Percentiles rank a stretch among this genome's conserved stretches.
Conservation (phyloP, 805 yeast genomes). For the Debaryomyces tyrocola region DNA sequence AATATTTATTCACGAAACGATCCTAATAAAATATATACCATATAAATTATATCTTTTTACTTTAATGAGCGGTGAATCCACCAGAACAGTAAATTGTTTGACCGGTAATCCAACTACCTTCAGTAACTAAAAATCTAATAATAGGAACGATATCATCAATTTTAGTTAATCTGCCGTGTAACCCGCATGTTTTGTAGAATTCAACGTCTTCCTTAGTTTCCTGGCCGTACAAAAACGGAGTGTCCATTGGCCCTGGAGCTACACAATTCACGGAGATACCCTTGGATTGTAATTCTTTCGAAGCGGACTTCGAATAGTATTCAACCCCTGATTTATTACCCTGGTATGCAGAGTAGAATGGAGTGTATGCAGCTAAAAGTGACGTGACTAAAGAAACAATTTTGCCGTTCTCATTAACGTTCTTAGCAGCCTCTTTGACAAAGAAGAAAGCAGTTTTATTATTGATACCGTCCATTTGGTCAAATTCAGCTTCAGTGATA, state of each 20-base stretch:
- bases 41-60: background rate
- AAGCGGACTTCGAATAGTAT: conserved; percentile 51
- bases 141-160: conserved; percentile 64
- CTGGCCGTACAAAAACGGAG: conserved; percentile 63
- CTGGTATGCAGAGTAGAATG: conserved; percentile 51
- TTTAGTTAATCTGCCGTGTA: conserved; percentile 54
- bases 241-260: conserved; percentile 70
- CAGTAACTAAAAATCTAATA: conserved; percentile 57
- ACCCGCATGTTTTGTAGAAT: conserved; percentile 53
- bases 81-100: conserved; percentile 66
- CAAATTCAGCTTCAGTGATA: conserved; percentile 54
- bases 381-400: conserved; percentile 63
- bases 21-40: background rate
- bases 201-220: conserved; percentile 54
- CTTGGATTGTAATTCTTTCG: conserved; percentile 50
- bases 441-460: conserved; percentile 63
- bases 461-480: conserved; percentile 52
- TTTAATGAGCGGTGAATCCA: conserved; percentile 62
- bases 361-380: conserved; percentile 64
- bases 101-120: conserved; percentile 71
- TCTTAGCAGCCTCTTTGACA: conserved; percentile 54
- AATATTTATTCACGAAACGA: no score
- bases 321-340: conserved; percentile 60
- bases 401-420: conserved; percentile 51
- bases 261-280: conserved; percentile 54